Conservation (phyloP, 1,139 yeast genomes). For the Yamadazyma membranifaciens region DNA sequence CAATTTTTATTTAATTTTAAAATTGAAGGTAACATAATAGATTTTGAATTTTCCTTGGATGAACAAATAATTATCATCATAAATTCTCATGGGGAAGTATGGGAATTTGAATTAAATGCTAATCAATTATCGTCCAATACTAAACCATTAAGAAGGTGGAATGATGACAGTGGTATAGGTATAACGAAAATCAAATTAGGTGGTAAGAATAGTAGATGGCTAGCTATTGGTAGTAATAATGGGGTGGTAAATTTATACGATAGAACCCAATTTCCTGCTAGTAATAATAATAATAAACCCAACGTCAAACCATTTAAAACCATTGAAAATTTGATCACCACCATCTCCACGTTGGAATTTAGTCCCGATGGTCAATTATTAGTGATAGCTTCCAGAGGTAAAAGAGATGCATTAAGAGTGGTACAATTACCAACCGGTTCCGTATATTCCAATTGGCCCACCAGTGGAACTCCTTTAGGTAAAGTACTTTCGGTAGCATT, state of each 20-base stretch:
- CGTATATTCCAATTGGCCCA: constrained; percentile 95
- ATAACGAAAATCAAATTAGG: constrained; percentile 79
- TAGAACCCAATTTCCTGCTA: constrained; percentile 27
- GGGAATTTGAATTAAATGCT: constrained; percentile 70
- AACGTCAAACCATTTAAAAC: constrained; percentile 48
- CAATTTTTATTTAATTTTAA: constrained; percentile 87
- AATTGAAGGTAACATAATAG: constrained; percentile 79
- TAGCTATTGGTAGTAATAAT: constrained; percentile 84
- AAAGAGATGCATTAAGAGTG: constrained; percentile 80
- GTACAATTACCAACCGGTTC: constrained; percentile 88
- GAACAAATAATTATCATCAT: constrained; percentile 58
- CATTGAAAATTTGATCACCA: constrained; percentile 78
- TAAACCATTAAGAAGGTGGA: constrained; percentile 68
- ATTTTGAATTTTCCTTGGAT: constrained; percentile 68
- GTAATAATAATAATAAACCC: constrained; percentile 29
- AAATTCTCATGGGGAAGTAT: constrained; percentile 81
- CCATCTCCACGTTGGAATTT: constrained; percentile 72
- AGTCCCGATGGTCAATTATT: constrained; percentile 88
- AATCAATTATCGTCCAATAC: constrained; percentile 10
- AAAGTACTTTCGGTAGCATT: constrained; percentile 82
- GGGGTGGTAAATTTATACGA: constrained; percentile 93
- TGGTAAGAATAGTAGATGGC: constrained; percentile 74
- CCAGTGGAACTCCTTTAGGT: constrained; percentile 94
- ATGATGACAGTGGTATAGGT: constrained; percentile 83
- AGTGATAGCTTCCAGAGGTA: constrained; percentile 81